A percentile compares a stretch with the other conserved stretches of the same genome.
Conservation (phyloP, 1,139 yeast species). For the Saccharomyces hybrid region DNA sequence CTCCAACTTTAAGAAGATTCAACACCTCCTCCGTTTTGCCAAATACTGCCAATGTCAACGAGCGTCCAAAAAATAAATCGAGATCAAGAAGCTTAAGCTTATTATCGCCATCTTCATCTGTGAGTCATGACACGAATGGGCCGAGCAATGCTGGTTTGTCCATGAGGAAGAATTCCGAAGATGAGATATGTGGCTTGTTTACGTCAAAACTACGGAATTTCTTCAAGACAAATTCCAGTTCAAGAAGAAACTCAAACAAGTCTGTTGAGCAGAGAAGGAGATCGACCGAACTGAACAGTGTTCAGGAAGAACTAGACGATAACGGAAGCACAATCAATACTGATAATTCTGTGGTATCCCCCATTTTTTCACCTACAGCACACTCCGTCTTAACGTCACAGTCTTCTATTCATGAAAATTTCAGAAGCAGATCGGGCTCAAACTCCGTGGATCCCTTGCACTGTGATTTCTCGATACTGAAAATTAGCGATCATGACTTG, state of each 20-base stretch:
- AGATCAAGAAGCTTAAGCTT: constrained; percentile 4
- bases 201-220: constrained; percentile 15
- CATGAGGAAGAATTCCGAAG: neutral
- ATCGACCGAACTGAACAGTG: neutral
- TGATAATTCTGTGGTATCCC: neutral
- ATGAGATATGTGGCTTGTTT: constrained; percentile 7
- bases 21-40: neutral
- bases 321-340: neutral
- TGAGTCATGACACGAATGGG: neutral
- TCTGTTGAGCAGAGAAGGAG: neutral
- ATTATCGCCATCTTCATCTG: neutral
- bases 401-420: constrained; percentile 4
- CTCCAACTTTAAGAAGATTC: neutral
- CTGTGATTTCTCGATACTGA: constrained; percentile 7
- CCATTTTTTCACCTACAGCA: neutral
- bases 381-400: constrained; percentile 1
- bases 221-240: constrained; percentile 10
- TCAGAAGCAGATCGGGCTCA: constrained; percentile 3
- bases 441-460: constrained; percentile 6
- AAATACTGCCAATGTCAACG: neutral
- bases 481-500: neutral
- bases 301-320: neutral
- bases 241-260: constrained; percentile 4
- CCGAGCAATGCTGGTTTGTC: neutral
- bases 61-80: constrained; percentile 4